Evolutionary conservation across 306 rosid species (phyloP).

Genomic region (Adenanthera pavonina): DNA sequence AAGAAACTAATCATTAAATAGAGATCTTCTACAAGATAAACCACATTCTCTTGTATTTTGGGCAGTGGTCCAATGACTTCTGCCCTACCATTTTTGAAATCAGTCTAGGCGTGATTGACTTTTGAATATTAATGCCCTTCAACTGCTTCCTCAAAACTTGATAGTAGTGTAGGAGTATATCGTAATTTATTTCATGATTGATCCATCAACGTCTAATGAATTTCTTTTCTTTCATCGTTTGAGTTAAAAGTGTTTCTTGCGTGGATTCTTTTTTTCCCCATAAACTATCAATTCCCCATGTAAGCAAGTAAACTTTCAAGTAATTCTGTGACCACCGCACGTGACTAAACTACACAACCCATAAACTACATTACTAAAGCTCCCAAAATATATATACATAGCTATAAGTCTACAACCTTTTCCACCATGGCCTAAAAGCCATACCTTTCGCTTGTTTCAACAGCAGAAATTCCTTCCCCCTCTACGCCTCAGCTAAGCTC

Average conservation of each 20-base stretch:
- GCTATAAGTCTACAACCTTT: constrained; percentile 4
- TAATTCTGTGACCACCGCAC: constrained; percentile 15
- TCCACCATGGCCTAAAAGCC: constrained; percentile 7
- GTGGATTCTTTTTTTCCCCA: not conserved
- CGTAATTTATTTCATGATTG: not conserved
- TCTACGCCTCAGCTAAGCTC: constrained; percentile 30
- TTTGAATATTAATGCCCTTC: not conserved
- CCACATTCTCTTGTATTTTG: not conserved
- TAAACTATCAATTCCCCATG: not conserved
- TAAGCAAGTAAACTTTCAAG: constrained; percentile 27
- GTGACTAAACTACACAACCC: constrained; percentile 26
- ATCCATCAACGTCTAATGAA: not conserved
- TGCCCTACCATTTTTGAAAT: not conserved
- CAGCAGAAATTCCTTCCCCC: constrained; percentile 23
- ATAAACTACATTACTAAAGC: constrained; percentile 27
- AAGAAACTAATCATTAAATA: not conserved
- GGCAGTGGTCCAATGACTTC: not conserved
- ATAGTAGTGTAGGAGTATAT: not conserved
- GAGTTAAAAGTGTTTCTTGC: not conserved
- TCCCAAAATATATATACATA: constrained; percentile 34
- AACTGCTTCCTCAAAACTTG: constrained; percentile 1
- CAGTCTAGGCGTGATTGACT: not conserved
- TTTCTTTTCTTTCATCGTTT: not conserved
- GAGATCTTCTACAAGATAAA: not conserved
- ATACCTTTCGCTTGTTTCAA: constrained; percentile 15